phyloP scores from a whole-genome alignment of 2,329 filamentous ascomycete species.

The Aspergillus sp. region DNA sequence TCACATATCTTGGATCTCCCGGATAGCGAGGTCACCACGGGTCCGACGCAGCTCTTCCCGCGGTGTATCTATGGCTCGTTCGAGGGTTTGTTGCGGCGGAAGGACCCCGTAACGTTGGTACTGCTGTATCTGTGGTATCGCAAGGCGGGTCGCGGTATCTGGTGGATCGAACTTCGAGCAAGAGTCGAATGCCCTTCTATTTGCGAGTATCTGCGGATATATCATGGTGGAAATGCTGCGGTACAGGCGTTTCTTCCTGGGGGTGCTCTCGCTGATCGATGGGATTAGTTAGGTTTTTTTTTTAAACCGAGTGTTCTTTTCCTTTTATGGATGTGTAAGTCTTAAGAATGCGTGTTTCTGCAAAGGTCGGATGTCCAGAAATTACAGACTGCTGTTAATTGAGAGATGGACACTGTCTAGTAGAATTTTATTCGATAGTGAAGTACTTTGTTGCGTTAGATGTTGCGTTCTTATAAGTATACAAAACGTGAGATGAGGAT shows the following conservation, averaged over 20 bases:
- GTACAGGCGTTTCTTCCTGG: slow-evolving; percentile 35
- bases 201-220: slow-evolving; percentile 33
- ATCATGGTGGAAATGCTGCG: slow-evolving; percentile 26
- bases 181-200: slow-evolving; percentile 47
- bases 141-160: slow-evolving; percentile 42
- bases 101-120: slow-evolving; percentile 41
- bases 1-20: slow-evolving; percentile 30
- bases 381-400: no score
- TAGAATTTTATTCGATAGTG: no score
- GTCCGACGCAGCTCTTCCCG: slow-evolving; percentile 34
- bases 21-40: slow-evolving; percentile 25
- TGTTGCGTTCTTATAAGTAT: no score
- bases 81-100: slow-evolving; percentile 29
- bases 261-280: slow-evolving; percentile 18
- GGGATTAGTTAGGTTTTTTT: not conserved
- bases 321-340: no score
- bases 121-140: slow-evolving; percentile 47
- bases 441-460: no score
- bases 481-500: no score
- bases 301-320: no score
- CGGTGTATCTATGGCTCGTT: slow-evolving; percentile 36
- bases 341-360: no score
- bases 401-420: no score
- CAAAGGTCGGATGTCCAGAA: no score
- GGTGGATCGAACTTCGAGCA: slow-evolving; percentile 47